Base-by-base conservation (phyloP, 1,284 basidiomycete species). In the Pisolithus thermaeus region DNA sequence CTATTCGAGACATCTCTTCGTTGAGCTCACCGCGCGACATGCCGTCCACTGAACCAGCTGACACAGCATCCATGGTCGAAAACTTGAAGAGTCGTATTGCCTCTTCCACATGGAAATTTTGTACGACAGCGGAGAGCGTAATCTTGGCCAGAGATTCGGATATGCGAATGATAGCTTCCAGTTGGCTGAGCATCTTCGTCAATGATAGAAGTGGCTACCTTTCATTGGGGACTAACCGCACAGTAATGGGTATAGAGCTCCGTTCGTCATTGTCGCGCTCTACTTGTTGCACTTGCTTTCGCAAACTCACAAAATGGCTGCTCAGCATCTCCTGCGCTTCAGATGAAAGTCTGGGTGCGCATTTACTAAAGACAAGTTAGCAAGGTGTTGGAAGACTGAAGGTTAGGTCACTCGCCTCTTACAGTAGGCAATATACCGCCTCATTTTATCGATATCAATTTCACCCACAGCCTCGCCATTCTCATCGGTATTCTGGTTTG, bases 21-120 rank as follows among this genome's bases (percentile, higher is more conserved):
- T 96, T 94, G 27, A 99, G 73, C 64, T 96, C 92, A 4, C 90
- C 87, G 45, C 95, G 83, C 14, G 92, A 93, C 61, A 99, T 79
- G 1, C 97, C 97, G 60, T 98, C 96, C 6, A 92, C 87, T 36
- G 86, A 85, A 42, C 90, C 92, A 5, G 95, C 93, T 25, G 92
- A 91, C 25, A 99, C 95, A 23, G 97, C 97, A 68, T 99, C 93
- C 96, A 99, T 98, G 1, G 97, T 99, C 16, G 94, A 97, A 71
- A 88, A 97, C 62, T 97, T 97, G 85, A 99, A 99, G 25, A 99
- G 73, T 6, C 97, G 85, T 63, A 99, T 98, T 5, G 97, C 92
- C 70, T 99, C 97, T 67, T 99, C 95, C 35, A 99, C 97, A 61
- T 99, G 96, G 67, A 97, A 89, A 53, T 89, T 87, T 59, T 87